Conservation (phyloP, 257 asterid species). For the Agastache rugosa region DNA sequence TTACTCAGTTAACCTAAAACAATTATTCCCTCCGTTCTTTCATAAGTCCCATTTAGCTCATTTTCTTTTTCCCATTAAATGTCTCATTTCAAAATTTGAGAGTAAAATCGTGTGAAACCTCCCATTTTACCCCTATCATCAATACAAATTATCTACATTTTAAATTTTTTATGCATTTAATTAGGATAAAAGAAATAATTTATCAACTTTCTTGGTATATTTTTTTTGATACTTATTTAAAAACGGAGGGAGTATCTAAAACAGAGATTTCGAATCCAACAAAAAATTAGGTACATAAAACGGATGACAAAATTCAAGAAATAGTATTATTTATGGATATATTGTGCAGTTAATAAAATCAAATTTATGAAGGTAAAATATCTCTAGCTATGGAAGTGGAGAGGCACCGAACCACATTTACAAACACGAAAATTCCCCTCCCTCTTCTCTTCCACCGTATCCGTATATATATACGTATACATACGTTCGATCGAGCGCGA, state of each 20-base stretch:
- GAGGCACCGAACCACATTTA: conserved; percentile 36
- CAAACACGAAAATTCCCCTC: conserved; percentile 29
- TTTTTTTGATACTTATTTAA: too few species aligned
- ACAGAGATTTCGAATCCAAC: background rate
- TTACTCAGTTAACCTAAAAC: background rate
- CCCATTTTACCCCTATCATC: too few species aligned
- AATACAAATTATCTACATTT: too few species aligned
- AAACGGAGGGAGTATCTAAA: too few species aligned
- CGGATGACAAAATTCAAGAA: background rate
- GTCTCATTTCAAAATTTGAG: too few species aligned
- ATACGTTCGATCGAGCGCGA: too few species aligned
- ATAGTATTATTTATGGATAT: conserved; percentile 7
- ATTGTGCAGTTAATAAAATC: conserved; percentile 11
- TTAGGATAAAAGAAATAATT: too few species aligned
- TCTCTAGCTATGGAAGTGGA: conserved; percentile 24
- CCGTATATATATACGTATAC: background rate
- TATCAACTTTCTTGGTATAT: too few species aligned
- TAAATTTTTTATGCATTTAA: too few species aligned
- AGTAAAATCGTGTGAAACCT: too few species aligned
- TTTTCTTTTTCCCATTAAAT: too few species aligned
- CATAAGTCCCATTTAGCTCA: too few species aligned
- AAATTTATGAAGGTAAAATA: conserved; percentile 21
- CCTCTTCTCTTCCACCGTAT: background rate
- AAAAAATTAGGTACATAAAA: background rate
- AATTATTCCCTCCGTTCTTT: background rate